A percentile compares a stretch with the other conserved stretches of the same genome.
These are phyloP conservation scores for Cerioporus squamosus DNA, from an alignment of 1,284 basidiomycete genomes.

Conservation along the genomic window DNA sequence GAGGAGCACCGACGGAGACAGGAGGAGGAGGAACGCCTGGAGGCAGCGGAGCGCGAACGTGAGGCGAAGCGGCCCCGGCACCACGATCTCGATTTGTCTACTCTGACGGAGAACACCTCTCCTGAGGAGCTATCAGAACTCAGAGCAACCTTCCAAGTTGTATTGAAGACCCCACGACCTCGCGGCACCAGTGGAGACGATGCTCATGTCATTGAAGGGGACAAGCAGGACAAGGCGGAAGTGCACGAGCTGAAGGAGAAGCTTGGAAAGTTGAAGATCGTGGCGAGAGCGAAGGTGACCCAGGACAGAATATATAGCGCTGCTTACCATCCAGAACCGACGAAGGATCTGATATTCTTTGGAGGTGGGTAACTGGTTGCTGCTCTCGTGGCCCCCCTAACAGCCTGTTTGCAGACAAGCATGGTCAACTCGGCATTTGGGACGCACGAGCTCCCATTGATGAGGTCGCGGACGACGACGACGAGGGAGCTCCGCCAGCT, in stretches of 20 bases:
- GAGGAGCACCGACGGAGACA: constrained; percentile 50
- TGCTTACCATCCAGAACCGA: constrained; percentile 78
- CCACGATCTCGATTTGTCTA: constrained; percentile 63
- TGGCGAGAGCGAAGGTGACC: constrained; percentile 78
- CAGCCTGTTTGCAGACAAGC: constrained; percentile 58
- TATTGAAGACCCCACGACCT: constrained; percentile 41
- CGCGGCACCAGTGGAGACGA: constrained; percentile 50
- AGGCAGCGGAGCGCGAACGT: constrained; percentile 62
- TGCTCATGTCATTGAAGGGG: constrained; percentile 50
- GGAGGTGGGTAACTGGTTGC: constrained; percentile 53
- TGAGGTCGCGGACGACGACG: constrained; percentile 60
- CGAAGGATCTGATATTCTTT: constrained; percentile 80
- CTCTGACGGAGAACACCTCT: constrained; percentile 53
- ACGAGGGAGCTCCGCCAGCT: constrained; percentile 48
- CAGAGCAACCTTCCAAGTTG: constrained; percentile 44
- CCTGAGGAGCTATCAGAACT: constrained; percentile 50
- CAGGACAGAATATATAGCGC: constrained; percentile 73
- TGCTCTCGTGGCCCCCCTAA: too few relatives aligned
- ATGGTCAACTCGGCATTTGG: constrained; percentile 82
- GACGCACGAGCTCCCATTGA: constrained; percentile 71
- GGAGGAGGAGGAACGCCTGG: constrained; percentile 61
- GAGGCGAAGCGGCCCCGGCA: constrained; percentile 69
- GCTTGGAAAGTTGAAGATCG: constrained; percentile 59
- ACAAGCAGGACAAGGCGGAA: constrained; percentile 48
- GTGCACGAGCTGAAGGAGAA: constrained; percentile 56